Base-by-base conservation (phyloP, 2,329 filamentous ascomycete species). In the Rutstroemia sp. region DNA sequence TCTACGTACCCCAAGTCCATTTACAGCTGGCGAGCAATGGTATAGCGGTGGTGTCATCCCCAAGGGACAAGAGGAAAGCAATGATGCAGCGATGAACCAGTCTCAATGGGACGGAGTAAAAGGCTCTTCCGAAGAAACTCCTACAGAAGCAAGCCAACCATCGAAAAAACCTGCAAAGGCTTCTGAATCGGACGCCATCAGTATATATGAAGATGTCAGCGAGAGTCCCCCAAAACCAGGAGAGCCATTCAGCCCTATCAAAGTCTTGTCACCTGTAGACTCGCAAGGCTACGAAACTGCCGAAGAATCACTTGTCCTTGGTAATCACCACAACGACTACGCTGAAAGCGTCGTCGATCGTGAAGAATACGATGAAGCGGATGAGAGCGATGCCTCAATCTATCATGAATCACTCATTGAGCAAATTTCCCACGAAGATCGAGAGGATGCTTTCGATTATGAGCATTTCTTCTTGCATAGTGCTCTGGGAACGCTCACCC, bases 391-490 rank as follows among this genome's bases (percentile, higher is more conserved):
- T 64, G 78, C 83, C 53, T 81, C 81, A 12, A 74, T 85, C 6
- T 85, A 87, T 65, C 81, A 86, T 64, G 83, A 85, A 63, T 75
- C 79, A 0, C 70, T 78, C 49, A 77, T 81, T 54, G 78, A 81
- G 52, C 79, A 80, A 8, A 73, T 87, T 5, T 90, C 90, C 0
- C 92, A 97, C 66, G 92, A 97, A 73, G 91, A 96, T 70, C 87
- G 92, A 19, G 86, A 92, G 63, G 92, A 97, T 71, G 92, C 92
- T 1, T 97, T 97, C 67, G 92, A 97, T 70, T 97, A 97, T 61
- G 89, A 96, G 70, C 86, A 95, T 69, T 96, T 96, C 73, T 96
- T 96, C 71, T 78, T 96, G 14, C 91, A 96, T 70, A 95, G 90
- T 63, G 90, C 91, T 10, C 86, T 96, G 80, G 91, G 90, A 5